Conservation (phyloP, 2,329 filamentous ascomycete species). For the Chaetomiaceae sp. region DNA sequence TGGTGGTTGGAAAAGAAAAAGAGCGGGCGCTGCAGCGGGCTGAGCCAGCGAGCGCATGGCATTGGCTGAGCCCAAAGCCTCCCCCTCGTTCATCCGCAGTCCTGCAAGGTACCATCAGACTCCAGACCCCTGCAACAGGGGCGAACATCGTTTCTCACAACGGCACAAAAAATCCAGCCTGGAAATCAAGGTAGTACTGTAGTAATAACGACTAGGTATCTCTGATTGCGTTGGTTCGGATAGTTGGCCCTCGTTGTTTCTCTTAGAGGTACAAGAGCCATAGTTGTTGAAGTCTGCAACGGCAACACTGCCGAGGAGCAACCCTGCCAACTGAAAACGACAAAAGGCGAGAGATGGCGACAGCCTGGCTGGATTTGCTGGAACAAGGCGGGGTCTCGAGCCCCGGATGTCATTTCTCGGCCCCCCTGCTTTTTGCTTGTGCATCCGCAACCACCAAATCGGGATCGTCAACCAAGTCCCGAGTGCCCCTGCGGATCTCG, state of each 20-base stretch:
- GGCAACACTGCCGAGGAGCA: too few species aligned
- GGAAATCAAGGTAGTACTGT: too few species aligned
- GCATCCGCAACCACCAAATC: constrained; percentile 4
- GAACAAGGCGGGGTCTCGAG: constrained; percentile 5
- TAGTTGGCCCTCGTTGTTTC: too few species aligned
- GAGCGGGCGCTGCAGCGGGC: constrained; percentile 12
- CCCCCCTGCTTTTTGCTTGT: background rate
- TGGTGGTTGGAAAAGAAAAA: constrained; percentile 7
- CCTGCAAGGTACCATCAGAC: constrained; percentile 9
- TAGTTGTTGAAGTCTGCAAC: background rate
- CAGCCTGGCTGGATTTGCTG: background rate
- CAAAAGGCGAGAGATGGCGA: background rate
- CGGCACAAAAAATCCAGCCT: background rate
- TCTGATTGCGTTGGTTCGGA: too few species aligned
- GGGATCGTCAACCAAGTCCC: constrained; percentile 4
- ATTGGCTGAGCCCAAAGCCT: constrained; percentile 12
- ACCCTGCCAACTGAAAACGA: too few species aligned
- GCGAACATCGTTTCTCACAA: background rate
- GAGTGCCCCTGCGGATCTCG: background rate
- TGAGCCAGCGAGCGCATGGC: background rate
- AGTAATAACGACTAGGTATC: too few species aligned
- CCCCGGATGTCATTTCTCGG: background rate
- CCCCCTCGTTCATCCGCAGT: constrained; percentile 5
- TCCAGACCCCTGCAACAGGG: constrained; percentile 12
- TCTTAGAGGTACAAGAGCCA: too few species aligned